Conservation (phyloP, 495 filamentous ascomycete species). For the Extremus antarcticus region DNA sequence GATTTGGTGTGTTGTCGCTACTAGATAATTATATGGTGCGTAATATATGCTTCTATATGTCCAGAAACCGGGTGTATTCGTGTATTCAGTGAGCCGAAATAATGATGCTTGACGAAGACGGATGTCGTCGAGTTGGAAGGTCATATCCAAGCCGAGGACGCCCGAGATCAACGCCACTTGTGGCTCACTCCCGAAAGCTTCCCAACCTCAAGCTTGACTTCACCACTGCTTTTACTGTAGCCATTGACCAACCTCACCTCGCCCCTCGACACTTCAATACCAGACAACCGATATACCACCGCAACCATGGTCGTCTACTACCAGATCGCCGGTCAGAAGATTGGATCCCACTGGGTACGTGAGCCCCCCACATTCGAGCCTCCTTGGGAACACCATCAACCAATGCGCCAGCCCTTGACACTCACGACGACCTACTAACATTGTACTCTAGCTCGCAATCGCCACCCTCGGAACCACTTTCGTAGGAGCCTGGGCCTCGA, state of each 20-base stretch:
- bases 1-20: too few relatives aligned
- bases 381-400: background rate
- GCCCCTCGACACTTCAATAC: background rate
- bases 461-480: slow-evolving; percentile 59
- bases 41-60: slow-evolving; percentile 9
- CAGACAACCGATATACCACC: slow-evolving; percentile 12
- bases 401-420: background rate
- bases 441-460: slow-evolving; percentile 66
- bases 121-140: background rate
- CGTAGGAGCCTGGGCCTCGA: slow-evolving; percentile 42
- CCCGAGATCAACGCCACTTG: background rate
- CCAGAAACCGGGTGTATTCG: background rate
- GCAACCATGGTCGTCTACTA: slow-evolving; percentile 80
- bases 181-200: slow-evolving; percentile 4
- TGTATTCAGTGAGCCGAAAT: background rate
- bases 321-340: slow-evolving; percentile 73
- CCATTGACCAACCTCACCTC: background rate
- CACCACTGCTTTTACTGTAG: background rate
- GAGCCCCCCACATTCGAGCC: background rate
- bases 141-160: background rate
- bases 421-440: background rate
- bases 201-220: background rate
- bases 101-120: background rate
- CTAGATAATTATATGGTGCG: slow-evolving; percentile 22
- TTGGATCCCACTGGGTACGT: slow-evolving; percentile 91